A percentile compares a stretch with the other conserved stretches of the same genome.
phyloP scores from a whole-genome alignment of 306 rosid genomes.

The Rosa rugosa region DNA sequence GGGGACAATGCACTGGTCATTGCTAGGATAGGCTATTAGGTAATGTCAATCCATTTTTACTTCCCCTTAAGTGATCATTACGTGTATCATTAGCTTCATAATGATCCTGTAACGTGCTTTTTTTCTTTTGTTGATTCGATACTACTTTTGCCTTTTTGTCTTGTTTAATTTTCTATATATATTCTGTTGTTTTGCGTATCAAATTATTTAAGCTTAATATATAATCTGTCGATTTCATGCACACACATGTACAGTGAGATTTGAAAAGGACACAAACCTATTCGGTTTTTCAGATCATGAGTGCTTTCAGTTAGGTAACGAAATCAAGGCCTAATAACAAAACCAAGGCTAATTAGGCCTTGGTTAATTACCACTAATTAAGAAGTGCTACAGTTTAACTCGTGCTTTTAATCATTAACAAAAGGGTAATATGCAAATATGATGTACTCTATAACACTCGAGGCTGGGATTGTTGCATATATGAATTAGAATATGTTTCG shows the following conservation, averaged over 20 bases:
- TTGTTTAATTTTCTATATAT: neutral
- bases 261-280: neutral
- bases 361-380: too few relatives aligned
- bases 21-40: neutral
- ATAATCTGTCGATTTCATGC: neutral
- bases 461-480: too few relatives aligned
- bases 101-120: neutral
- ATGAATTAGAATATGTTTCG: too few relatives aligned
- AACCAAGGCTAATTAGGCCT: neutral
- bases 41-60: neutral
- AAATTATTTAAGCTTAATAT: neutral
- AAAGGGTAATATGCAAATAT: too few relatives aligned
- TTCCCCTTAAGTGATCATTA: neutral
- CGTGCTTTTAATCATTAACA: too few relatives aligned
- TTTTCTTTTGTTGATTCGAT: too few relatives aligned
- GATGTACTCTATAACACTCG: too few relatives aligned
- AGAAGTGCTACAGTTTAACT: too few relatives aligned
- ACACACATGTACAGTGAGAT: neutral
- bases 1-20: neutral
- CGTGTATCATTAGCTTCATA: neutral
- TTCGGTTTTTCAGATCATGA: neutral
- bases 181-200: neutral
- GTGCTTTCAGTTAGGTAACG: neutral
- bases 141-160: neutral
- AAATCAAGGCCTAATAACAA: neutral